A percentile compares a stretch with the other conserved stretches of the same genome.
Conservation (phyloP, 2,329 filamentous ascomycete genomes). For the Trichoderma hamatum region DNA sequence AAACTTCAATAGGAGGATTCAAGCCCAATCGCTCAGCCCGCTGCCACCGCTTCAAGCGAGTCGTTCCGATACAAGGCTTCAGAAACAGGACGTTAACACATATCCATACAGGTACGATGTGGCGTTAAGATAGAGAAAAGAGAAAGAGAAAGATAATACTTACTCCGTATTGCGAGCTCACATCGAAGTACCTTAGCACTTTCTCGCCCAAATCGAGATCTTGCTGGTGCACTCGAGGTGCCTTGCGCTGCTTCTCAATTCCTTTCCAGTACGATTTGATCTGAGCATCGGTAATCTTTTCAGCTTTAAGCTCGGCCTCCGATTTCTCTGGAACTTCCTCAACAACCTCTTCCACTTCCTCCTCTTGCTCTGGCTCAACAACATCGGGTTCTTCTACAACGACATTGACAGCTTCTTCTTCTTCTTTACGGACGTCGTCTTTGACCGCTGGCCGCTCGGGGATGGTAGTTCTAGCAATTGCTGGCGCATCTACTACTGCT, state of each 20-base stretch:
- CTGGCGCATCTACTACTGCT: constrained; percentile 40
- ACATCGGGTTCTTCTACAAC: constrained; percentile 29
- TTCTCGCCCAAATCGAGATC: constrained; percentile 76
- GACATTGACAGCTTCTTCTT: constrained; percentile 18
- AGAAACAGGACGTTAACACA: not conserved
- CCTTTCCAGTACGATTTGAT: constrained; percentile 77
- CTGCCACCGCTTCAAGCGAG: constrained; percentile 82
- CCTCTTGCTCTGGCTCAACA: constrained; percentile 28
- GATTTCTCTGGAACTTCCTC: constrained; percentile 47
- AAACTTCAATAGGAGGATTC: constrained; percentile 85
- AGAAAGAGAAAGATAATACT: constrained; percentile 44
- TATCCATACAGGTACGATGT: not conserved
- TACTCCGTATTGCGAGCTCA: constrained; percentile 89
- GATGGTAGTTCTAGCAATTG: constrained; percentile 42
- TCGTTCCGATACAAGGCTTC: constrained; percentile 85
- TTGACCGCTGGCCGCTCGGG: constrained; percentile 32
- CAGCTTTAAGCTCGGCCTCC: constrained; percentile 60
- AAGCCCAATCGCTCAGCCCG: constrained; percentile 81
- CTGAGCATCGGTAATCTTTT: constrained; percentile 66
- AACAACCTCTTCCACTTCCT: constrained; percentile 34
- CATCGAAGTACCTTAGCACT: constrained; percentile 88
- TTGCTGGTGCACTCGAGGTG: constrained; percentile 76
- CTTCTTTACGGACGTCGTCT: constrained; percentile 24
- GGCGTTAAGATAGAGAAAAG: not conserved
- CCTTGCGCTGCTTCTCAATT: constrained; percentile 69